Conservation (phyloP, 352 stramenopile species). For the Phytophthora tentaculata region DNA sequence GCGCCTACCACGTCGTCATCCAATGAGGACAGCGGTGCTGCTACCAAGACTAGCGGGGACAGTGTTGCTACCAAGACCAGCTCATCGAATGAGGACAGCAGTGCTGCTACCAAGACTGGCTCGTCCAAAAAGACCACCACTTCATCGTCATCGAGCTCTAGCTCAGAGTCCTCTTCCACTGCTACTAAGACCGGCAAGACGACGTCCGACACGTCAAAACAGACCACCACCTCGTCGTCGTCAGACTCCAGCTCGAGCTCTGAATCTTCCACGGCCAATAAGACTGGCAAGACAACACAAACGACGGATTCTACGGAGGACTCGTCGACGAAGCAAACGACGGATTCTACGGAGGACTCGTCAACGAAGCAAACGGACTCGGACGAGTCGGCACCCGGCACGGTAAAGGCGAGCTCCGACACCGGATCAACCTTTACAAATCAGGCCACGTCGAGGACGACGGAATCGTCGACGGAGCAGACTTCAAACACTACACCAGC, state of each 20-base stretch:
- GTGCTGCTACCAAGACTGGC: constrained; percentile 8
- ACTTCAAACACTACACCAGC: constrained; percentile 1
- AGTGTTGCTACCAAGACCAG: constrained; percentile 6
- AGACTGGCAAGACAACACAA: constrained; percentile 17
- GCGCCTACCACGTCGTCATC: not conserved
- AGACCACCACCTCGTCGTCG: not conserved
- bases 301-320: constrained; percentile 16
- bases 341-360: constrained; percentile 13
- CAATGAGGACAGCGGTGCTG: not conserved
- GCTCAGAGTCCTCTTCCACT: not conserved
- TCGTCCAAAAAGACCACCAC: constrained; percentile 17
- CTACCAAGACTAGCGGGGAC: not conserved
- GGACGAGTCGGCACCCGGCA: constrained; percentile 31
- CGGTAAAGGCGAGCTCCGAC: constrained; percentile 46
- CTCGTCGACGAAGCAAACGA: constrained; percentile 12
- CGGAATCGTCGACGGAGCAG: constrained; percentile 26
- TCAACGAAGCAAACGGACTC: constrained; percentile 14
- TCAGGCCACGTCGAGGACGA: constrained; percentile 19
- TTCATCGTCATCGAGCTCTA: constrained; percentile 12
- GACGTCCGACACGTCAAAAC: not conserved
- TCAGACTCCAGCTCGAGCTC: not conserved
- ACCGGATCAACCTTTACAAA: constrained; percentile 44
- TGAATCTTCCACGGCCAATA: constrained; percentile 3
- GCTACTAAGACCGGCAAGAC: constrained; percentile 16
- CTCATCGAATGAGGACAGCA: not conserved